phyloP scores from a whole-genome alignment of 2,329 filamentous ascomycete genomes.

The Pseudogymnoascus sp. region DNA sequence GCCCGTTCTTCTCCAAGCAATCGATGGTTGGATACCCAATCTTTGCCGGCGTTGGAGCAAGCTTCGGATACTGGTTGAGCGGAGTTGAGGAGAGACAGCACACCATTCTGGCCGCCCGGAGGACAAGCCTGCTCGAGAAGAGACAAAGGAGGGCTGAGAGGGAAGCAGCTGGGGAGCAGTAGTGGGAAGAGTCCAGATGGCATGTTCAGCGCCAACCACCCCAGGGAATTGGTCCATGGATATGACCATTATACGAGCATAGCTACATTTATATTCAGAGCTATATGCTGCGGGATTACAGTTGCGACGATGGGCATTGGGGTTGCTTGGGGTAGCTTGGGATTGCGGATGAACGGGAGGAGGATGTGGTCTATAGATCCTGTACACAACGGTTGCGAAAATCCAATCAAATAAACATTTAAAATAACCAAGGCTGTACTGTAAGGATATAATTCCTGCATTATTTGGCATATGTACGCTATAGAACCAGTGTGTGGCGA shows the following conservation, averaged over 20 bases:
- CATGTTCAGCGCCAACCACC: background rate
- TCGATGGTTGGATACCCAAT: constrained; percentile 88
- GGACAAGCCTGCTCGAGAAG: constrained; percentile 80
- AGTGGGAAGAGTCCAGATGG: background rate
- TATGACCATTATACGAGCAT: background rate
- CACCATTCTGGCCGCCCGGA: constrained; percentile 68
- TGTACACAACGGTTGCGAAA: constrained; percentile 2
- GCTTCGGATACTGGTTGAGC: constrained; percentile 95
- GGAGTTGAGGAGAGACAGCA: constrained; percentile 80
- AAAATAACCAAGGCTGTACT: background rate
- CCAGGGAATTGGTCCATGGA: background rate
- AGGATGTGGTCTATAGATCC: background rate
- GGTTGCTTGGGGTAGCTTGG: background rate
- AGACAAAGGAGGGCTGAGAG: constrained; percentile 67
- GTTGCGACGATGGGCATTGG: background rate
- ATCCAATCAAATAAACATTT: constrained; percentile 7
- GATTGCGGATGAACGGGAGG: background rate
- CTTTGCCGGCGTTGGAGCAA: constrained; percentile 77
- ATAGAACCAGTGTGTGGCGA: background rate
- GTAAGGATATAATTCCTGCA: background rate
- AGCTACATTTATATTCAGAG: background rate
- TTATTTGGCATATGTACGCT: background rate
- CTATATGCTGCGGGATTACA: background rate
- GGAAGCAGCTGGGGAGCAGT: constrained; percentile 42
- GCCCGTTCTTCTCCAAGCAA: constrained; percentile 78